Evolutionary conservation across 176 grass and related monocot genomes (phyloP).

Genomic region (Oryza punctata): DNA sequence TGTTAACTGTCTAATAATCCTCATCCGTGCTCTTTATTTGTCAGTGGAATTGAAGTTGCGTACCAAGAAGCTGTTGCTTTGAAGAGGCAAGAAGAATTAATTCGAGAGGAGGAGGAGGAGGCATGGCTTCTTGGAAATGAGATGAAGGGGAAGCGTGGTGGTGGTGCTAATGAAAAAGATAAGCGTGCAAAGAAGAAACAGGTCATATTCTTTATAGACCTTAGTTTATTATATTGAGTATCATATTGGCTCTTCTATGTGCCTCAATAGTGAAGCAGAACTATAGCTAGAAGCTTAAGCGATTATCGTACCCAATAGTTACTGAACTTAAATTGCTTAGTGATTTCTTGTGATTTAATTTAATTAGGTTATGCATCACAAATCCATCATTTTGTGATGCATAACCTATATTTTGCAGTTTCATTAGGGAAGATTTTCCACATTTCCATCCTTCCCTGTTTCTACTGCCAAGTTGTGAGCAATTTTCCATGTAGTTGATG

Average conservation of each 20-base stretch:
- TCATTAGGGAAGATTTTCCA: not conserved
- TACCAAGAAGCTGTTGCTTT: slow-evolving; percentile 94
- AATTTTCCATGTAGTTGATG: not conserved
- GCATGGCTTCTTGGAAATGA: slow-evolving; percentile 76
- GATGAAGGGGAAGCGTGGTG: slow-evolving; percentile 58
- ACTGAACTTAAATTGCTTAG: not conserved
- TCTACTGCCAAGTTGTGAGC: not conserved
- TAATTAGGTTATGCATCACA: not conserved
- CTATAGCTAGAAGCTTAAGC: not conserved
- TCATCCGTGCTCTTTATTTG: slow-evolving; percentile 46
- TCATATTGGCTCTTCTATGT: slow-evolving; percentile 12
- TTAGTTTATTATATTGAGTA: slow-evolving; percentile 35
- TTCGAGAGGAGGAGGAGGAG: slow-evolving; percentile 96
- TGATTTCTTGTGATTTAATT: not conserved
- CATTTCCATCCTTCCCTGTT: slow-evolving; percentile 8
- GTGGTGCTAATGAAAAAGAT: slow-evolving; percentile 67
- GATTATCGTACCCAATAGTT: not conserved
- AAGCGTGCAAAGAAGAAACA: slow-evolving; percentile 96
- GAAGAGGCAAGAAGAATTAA: slow-evolving; percentile 95
- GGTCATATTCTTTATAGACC: slow-evolving; percentile 38
- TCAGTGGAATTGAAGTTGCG: slow-evolving; percentile 82
- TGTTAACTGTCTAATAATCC: slow-evolving; percentile 6
- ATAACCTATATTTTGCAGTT: slow-evolving; percentile 28
- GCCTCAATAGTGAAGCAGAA: not conserved
- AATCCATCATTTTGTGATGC: no score